Evolutionary conservation across 2,329 filamentous ascomycete genomes (phyloP).

Genomic region (Ascochyta lentis): DNA sequence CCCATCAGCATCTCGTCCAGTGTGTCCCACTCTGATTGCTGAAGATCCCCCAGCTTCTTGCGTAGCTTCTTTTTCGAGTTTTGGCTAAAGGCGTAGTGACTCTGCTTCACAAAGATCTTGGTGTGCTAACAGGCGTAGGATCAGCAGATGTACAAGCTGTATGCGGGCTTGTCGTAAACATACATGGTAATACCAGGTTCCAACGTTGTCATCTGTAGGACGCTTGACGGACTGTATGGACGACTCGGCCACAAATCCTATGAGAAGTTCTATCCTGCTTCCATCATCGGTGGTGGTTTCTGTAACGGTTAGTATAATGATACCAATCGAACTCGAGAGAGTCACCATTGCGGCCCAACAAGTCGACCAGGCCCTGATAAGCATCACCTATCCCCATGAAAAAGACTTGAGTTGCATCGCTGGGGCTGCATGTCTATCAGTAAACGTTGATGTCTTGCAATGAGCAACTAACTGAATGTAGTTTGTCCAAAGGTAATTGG

Average conservation of each 20-base stretch:
- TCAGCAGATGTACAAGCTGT: neutral
- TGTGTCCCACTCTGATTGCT: slow-evolving; percentile 53
- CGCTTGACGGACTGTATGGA: slow-evolving; percentile 75
- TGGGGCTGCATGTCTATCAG: slow-evolving; percentile 52
- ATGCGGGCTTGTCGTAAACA: slow-evolving; percentile 18
- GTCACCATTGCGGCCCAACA: slow-evolving; percentile 78
- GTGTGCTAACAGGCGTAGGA: slow-evolving; percentile 61
- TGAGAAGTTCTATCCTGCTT: slow-evolving; percentile 67
- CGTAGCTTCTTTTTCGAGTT: slow-evolving; percentile 63
- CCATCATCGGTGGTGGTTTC: slow-evolving; percentile 13
- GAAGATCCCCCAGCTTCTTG: slow-evolving; percentile 64
- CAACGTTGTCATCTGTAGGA: slow-evolving; percentile 71
- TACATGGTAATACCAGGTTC: slow-evolving; percentile 81
- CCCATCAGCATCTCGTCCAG: slow-evolving; percentile 64
- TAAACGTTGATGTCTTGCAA: too few species aligned
- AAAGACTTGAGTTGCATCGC: slow-evolving; percentile 74
- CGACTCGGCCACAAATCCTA: slow-evolving; percentile 81
- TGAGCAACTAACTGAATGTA: slow-evolving; percentile 72
- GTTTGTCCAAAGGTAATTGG: slow-evolving; percentile 94
- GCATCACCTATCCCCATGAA: slow-evolving; percentile 90
- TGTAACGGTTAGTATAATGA: neutral
- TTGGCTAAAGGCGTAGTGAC: slow-evolving; percentile 77
- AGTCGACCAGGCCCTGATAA: slow-evolving; percentile 80
- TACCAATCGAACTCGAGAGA: neutral
- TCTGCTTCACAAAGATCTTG: slow-evolving; percentile 75